Conservation (phyloP, 2,329 filamentous ascomycete genomes). For the Diaporthe ilicicola region DNA sequence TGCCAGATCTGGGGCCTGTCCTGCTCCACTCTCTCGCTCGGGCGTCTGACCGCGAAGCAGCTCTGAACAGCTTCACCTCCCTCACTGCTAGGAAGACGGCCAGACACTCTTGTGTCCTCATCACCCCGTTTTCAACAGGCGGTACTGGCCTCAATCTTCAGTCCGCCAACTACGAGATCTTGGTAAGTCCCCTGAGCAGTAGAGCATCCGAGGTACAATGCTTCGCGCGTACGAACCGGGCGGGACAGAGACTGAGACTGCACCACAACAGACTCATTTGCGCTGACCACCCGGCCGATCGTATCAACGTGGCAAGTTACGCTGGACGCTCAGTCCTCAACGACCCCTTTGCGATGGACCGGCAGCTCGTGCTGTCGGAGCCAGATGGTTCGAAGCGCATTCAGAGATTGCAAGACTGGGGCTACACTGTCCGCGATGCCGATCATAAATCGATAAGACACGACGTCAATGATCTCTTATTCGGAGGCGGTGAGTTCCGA, state of each 20-base stretch:
- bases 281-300: not conserved
- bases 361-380: not conserved
- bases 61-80: not conserved
- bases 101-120: not conserved
- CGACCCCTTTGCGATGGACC: not conserved
- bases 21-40: not conserved
- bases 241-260: not conserved
- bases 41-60: not conserved
- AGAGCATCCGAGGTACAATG: not conserved
- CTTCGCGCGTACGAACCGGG: not conserved
- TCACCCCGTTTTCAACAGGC: not conserved
- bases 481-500: not conserved
- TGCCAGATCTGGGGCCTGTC: not conserved
- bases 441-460: no score
- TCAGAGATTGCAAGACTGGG: not conserved
- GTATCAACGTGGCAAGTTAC: not conserved
- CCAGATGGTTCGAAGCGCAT: not conserved
- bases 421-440: not conserved
- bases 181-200: not conserved
- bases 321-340: not conserved
- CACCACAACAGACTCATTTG: not conserved
- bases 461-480: no score
- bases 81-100: not conserved
- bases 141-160: slow-evolving; percentile 1
- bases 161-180: not conserved